Percentiles rank a stretch among this genome's conserved stretches.
Conservation (phyloP, 176 grass and related monocot genomes). For the Eragrostis nindensis region DNA sequence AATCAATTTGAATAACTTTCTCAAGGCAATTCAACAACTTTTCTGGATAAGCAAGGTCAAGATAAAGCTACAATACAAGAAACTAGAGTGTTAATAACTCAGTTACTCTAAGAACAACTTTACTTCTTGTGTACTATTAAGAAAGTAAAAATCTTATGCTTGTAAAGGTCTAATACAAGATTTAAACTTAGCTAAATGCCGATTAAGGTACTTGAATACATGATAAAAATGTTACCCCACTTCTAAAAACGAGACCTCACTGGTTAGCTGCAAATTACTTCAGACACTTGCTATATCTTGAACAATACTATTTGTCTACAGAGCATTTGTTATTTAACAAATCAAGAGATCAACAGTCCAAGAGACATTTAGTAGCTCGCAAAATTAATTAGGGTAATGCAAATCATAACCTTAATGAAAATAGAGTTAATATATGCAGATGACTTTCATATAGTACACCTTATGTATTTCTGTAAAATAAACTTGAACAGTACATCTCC, state of each 20-base stretch:
- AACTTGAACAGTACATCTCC: not conserved
- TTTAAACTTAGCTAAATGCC: conserved; percentile 18
- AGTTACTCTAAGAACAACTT: conserved; percentile 22
- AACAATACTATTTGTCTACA: conserved; percentile 11
- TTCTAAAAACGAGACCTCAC: conserved; percentile 8
- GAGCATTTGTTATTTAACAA: not conserved
- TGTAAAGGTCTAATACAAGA: conserved; percentile 17
- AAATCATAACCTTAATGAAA: conserved; percentile 10
- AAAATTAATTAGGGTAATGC: conserved; percentile 2
- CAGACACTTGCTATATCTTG: not conserved
- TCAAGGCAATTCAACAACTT: conserved; percentile 73
- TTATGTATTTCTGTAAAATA: not conserved
- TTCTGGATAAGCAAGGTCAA: conserved; percentile 83
- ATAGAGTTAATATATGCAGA: not conserved
- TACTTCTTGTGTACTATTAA: conserved; percentile 20
- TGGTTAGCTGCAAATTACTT: conserved; percentile 4
- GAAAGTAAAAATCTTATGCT: conserved; percentile 10
- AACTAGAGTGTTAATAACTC: conserved; percentile 21
- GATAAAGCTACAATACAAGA: conserved; percentile 79
- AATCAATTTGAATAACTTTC: conserved; percentile 76
- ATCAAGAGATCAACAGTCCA: not conserved
- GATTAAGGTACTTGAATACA: conserved; percentile 10
- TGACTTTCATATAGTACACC: not conserved
- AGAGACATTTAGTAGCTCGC: conserved; percentile 11
- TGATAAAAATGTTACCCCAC: not conserved